Percentiles rank a stretch among this genome's conserved stretches.
phyloP scores from a whole-genome alignment of 257 asterid genomes.

The Ophiorrhiza pumila region DNA sequence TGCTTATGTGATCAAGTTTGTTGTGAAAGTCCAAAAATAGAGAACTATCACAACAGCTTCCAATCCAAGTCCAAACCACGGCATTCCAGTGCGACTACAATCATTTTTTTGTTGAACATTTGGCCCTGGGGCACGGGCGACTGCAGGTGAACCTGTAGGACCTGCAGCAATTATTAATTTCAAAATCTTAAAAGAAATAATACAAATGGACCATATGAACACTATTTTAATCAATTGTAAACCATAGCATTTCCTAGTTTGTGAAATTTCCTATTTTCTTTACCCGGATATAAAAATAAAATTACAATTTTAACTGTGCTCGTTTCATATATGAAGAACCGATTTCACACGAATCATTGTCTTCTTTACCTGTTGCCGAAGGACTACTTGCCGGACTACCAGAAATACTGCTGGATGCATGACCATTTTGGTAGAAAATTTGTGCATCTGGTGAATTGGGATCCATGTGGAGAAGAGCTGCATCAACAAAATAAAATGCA shows the following conservation, averaged over 20 bases:
- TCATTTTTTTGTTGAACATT: slow-evolving; percentile 23
- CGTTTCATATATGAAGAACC: no score
- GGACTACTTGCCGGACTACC: slow-evolving; percentile 29
- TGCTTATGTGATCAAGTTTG: slow-evolving; percentile 5
- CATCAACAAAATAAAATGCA: slow-evolving; percentile 14
- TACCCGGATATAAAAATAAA: no score
- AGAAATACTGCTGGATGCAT: slow-evolving; percentile 21
- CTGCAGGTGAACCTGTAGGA: slow-evolving; percentile 23
- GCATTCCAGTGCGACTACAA: slow-evolving; percentile 23
- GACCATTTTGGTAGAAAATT: slow-evolving; percentile 49
- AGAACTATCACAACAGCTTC: slow-evolving; percentile 24
- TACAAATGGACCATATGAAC: background rate
- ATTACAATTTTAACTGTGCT: no score
- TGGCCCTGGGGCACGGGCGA: slow-evolving; percentile 17
- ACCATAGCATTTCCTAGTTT: background rate
- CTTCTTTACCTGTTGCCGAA: slow-evolving; percentile 14
- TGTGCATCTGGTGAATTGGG: slow-evolving; percentile 83
- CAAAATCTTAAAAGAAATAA: background rate
- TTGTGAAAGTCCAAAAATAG: slow-evolving; percentile 11
- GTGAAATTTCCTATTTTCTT: no score
- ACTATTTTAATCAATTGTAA: background rate
- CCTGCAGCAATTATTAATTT: slow-evolving; percentile 15
- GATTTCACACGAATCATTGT: no score
- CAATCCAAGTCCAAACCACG: slow-evolving; percentile 18
- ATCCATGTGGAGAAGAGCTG: slow-evolving; percentile 71